These are phyloP conservation scores for Malassezia cuniculi DNA, from an alignment of 1,284 basidiomycete species.

Conservation along the genomic window DNA sequence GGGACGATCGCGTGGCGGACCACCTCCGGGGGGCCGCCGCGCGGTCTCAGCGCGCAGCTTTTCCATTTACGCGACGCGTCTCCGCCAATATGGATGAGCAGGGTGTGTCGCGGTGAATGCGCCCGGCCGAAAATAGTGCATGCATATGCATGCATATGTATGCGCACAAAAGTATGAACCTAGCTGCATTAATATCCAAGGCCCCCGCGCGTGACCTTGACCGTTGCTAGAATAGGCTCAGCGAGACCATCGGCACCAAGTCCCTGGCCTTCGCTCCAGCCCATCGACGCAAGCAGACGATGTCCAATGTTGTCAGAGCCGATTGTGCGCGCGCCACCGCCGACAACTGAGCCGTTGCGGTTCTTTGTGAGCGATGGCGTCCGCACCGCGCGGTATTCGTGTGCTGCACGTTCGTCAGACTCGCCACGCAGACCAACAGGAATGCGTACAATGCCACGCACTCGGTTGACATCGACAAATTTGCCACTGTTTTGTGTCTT, in stretches of 20 bases:
- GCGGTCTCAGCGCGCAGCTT: too few relatives aligned
- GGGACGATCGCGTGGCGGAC: too few relatives aligned
- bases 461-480: conserved; percentile 21
- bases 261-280: conserved; percentile 37
- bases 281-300: conserved; percentile 37
- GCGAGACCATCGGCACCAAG: conserved; percentile 35
- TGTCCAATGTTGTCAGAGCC: conserved; percentile 42
- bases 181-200: conserved; percentile 26
- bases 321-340: conserved; percentile 37
- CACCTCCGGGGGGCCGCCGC: too few relatives aligned
- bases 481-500: conserved; percentile 28
- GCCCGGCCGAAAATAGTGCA: too few relatives aligned
- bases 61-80: too few relatives aligned
- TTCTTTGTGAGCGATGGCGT: conserved; percentile 33
- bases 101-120: too few relatives aligned
- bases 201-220: conserved; percentile 36
- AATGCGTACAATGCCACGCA: conserved; percentile 22
- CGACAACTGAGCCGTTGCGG: conserved; percentile 37
- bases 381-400: conserved; percentile 17
- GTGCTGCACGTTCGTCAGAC: conserved; percentile 9
- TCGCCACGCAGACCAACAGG: conserved; percentile 24
- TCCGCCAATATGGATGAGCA: too few relatives aligned
- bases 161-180: too few relatives aligned
- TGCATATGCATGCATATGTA: too few relatives aligned
- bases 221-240: conserved; percentile 35